Evolutionary conservation across 179 eudicot genomes (phyloP), one percentile per base, ranked within the genome.

Genomic region (Silene noctiflora): DNA sequence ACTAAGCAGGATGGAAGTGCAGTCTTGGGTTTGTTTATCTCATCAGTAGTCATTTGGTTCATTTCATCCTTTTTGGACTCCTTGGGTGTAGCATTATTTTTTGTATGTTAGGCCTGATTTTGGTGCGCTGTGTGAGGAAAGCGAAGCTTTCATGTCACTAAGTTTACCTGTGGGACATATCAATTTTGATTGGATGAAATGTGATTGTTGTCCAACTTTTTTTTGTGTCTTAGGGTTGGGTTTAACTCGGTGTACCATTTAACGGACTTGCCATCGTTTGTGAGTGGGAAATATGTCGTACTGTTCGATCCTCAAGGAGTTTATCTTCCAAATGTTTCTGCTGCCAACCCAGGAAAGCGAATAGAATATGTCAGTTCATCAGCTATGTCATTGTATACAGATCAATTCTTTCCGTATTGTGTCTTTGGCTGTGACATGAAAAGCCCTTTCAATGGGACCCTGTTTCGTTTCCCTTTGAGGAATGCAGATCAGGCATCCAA

Each of bases 171-270:
- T 20, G n/a, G 60, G 61, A 58, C 29, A 9, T 55, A 59, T 27
- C 64, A 58, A 16, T 64, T 63, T 63, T 31, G 55, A 31, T 67
- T 67, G 33, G 20, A 35, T 31, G 17, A 64, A 19, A 58, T 58
- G 60, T 77, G 69, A 76, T 71, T 80, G 16, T 58, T 29, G 22
- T 65, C 55, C 27, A 35, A 77, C 8, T 72, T 63, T 72, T 72
- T 78, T 66, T 69, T 27, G 63, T 76, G 9, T 63, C 25, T 77
- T 79, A 95, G 99, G 97, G 98, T 96, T 77, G 99, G 99, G 76
- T 96, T 96, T 89, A 96, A 96, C 85, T 93, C 99, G 25, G 98
- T 96, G 79, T 96, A 96, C 83, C 99, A 96, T 89, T 79, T 96
- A 67, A 96, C 99, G 13, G 99, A 96, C 78, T 86, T 96, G 81